Evolutionary conservation across 176 grass and related monocot species (phyloP).

Genomic region (Oryza punctata): DNA sequence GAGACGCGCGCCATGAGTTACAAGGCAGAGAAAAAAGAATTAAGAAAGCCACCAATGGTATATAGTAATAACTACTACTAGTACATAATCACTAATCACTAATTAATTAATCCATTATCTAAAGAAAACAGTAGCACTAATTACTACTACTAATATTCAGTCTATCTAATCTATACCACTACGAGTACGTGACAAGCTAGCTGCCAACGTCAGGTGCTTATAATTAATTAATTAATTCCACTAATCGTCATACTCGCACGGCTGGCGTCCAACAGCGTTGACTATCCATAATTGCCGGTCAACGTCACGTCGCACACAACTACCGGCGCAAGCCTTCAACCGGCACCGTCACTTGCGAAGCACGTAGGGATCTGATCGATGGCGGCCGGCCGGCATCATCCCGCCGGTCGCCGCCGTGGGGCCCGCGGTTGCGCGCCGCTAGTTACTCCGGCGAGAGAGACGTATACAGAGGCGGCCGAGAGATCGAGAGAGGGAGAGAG

Average conservation of each 20-base stretch:
- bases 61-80: too few relatives aligned
- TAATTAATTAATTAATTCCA: neutral
- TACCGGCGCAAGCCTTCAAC: conserved; percentile 44
- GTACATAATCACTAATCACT: too few relatives aligned
- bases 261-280: neutral
- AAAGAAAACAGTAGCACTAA: too few relatives aligned
- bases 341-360: neutral
- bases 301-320: conserved; percentile 2
- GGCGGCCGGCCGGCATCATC: neutral
- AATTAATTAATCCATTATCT: too few relatives aligned
- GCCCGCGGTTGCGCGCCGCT: neutral
- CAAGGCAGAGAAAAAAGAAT: too few relatives aligned
- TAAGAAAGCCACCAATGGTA: too few relatives aligned
- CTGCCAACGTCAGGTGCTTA: too few relatives aligned
- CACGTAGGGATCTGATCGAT: neutral
- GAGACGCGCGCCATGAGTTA: neutral
- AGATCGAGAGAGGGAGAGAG: too few relatives aligned
- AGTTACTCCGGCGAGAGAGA: neutral
- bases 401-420: neutral
- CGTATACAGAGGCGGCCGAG: too few relatives aligned
- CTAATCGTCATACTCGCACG: neutral
- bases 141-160: too few relatives aligned
- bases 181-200: neutral
- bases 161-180: too few relatives aligned
- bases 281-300: neutral